These are phyloP conservation scores for Coemansia sp. DNA, from an alignment of 192 early-diverging fungal genomes.

Conservation along the genomic window DNA sequence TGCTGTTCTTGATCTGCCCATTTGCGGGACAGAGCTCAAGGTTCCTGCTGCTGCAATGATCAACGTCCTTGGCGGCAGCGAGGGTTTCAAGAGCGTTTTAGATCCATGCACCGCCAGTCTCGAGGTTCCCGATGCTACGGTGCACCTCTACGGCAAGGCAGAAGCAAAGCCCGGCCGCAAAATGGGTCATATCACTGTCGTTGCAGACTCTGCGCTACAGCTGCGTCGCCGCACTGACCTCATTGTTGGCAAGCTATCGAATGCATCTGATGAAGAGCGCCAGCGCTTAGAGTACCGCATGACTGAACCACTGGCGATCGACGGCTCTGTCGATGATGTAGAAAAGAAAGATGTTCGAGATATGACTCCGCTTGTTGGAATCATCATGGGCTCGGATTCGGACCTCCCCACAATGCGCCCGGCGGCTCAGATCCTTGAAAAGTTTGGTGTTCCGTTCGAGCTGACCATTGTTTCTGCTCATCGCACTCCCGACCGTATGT, in stretches of 20 bases:
- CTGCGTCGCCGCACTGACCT: constrained; percentile 71
- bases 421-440: constrained; percentile 85
- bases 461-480: constrained; percentile 98
- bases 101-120: constrained; percentile 62
- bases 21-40: constrained; percentile 86
- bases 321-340: constrained; percentile 29
- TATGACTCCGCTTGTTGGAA: constrained; percentile 82
- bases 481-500: constrained; percentile 91
- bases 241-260: constrained; percentile 55
- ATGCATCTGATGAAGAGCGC: constrained; percentile 52
- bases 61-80: constrained; percentile 85
- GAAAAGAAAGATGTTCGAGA: constrained; percentile 38
- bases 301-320: constrained; percentile 5
- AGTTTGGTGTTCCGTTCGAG: constrained; percentile 94
- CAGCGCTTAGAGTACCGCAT: constrained; percentile 30
- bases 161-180: constrained; percentile 89
- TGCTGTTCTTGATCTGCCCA: constrained; percentile 86
- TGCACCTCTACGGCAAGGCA: constrained; percentile 95
- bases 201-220: constrained; percentile 82
- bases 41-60: constrained; percentile 93
- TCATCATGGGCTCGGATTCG: constrained; percentile 99
- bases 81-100: constrained; percentile 63
- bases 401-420: constrained; percentile 94
- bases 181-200: constrained; percentile 97
- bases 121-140: constrained; percentile 79